Evolutionary conservation across 2,329 filamentous ascomycete genomes (phyloP).

Genomic region (Fusarium marasasianum): DNA sequence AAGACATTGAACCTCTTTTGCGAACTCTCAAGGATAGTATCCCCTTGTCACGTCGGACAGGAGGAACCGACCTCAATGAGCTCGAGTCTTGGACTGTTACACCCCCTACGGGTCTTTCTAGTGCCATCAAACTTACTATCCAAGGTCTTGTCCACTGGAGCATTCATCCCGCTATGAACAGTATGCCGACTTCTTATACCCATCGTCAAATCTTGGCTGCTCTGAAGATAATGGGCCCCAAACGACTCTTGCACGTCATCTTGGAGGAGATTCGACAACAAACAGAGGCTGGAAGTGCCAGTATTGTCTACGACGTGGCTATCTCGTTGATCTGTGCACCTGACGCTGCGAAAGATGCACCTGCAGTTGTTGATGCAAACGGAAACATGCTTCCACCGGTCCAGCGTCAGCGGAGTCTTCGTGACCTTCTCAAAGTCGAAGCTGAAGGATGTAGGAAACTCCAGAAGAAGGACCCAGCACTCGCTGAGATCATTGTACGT

Average conservation of each 20-base stretch:
- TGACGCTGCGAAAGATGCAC: constrained; percentile 59
- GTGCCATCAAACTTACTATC: constrained; percentile 68
- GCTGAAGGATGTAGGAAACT: constrained; percentile 66
- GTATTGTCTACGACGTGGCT: constrained; percentile 74
- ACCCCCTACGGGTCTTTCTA: constrained; percentile 63
- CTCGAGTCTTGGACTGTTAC: constrained; percentile 73
- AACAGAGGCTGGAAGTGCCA: constrained; percentile 66
- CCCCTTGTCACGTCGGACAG: constrained; percentile 67
- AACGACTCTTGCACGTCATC: constrained; percentile 67
- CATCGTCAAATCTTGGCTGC: constrained; percentile 74
- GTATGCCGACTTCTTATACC: constrained; percentile 73
- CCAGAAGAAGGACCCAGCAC: constrained; percentile 63
- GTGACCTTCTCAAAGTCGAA: constrained; percentile 66
- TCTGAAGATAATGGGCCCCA: constrained; percentile 69
- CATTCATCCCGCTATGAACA: constrained; percentile 62
- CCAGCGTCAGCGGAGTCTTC: constrained; percentile 65
- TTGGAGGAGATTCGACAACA: constrained; percentile 74
- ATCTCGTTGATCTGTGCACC: constrained; percentile 76
- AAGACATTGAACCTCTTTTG: constrained; percentile 75
- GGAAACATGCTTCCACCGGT: constrained; percentile 49
- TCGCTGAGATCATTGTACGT: constrained; percentile 70
- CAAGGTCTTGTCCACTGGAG: constrained; percentile 74
- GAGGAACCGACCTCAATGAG: constrained; percentile 71
- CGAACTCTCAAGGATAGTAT: constrained; percentile 70
- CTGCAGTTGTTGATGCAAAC: constrained; percentile 48